Evolutionary conservation across 441 rosid genomes (phyloP), one percentile per base, ranked within the genome.

Genomic region (Euphorbia corollata): DNA sequence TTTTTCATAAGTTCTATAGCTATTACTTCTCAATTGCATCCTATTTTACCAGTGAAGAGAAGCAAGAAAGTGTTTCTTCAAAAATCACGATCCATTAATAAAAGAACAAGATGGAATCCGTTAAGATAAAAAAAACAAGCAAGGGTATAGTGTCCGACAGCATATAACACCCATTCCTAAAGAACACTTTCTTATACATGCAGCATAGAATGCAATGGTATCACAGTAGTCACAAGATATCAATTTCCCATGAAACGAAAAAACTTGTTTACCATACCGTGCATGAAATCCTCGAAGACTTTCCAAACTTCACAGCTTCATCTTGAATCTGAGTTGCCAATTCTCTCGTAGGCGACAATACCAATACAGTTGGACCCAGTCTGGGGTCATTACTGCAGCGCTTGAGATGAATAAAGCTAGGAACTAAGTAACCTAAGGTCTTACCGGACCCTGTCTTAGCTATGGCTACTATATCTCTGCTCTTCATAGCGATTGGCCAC

Each of bases 391-490:
- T 95, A 11, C 73, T 74, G 75, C 75, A 59, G 53, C 86, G 85
- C 85, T 87, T 90, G 68, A 95, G 86, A 80, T 88, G 98, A 60
- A 87, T 39, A 74, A 88, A 95, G 24, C 93, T 89, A 45, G 98
- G 99, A 69, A 92, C 32, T 36, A 95, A 82, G 84, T 95, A 95
- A 64, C 99, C 99, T 79, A 92, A 74, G 15, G 99, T 95, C 87
- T 95, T 95, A 43, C 99, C 99, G 0, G 99, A 95, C 70, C 99
- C 98, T 23, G 98, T 95, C 82, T 92, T 95, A 23, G 98, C 99
- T 77, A 95, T 78, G 74, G 99, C 99, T 63, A 95, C 98, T 9
- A 92, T 92, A 78, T 95, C 98, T 77, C 91, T 87, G 78, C 86
- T 82, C 79, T 84, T 90, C 83, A 95, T 71, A 30, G 91, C 97